Evolutionary conservation across 2,329 filamentous ascomycete genomes (phyloP), one percentile per base, ranked within the genome.

Genomic region (Venturia asperata): DNA sequence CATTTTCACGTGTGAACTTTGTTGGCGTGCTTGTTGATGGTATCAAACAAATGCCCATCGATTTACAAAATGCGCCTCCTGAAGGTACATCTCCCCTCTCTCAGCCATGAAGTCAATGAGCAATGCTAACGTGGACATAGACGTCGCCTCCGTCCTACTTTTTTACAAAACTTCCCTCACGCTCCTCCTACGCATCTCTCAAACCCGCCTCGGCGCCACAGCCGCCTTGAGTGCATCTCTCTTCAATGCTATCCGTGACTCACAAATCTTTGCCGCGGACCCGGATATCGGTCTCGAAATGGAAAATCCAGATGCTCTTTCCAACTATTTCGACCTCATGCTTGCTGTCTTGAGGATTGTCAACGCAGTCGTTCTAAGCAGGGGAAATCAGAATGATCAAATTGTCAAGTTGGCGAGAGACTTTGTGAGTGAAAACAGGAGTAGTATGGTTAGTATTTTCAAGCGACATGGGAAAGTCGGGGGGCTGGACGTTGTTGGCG

Each of bases 1-100:
- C 86, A 39, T 84, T 99, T 65, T 88, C 89, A 71, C 86, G 89
- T 65, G 85, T 96, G 60, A 99, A 99, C 77, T 96, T 97, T 74
- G 84, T 97, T 62, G 89, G 89, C 62, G 87, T 97, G 37, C 83
- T 97, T 39, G 87, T 99, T 63, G 93, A 97, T 76, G 91, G 91
- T 63, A 84, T 99, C 65, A 87, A 90, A 70, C 83, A 85, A 69
- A 85, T 97, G 63, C 85, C 92, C 67, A 77, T 83, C 13, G 92
- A 97, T 68, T 76, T 82, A 67, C 70, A 74, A 68, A 71, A 71
- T 66, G 72, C 77, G 63, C 66, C 70, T 68, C 66, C 76, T 66
- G 70, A 71, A 17, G 68, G 69, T 71, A 69, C 56, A 64, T 64
- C 15, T 37, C 39, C 24, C 56, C 27, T 9, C 15, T 62, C 17